phyloP scores from a whole-genome alignment of 768 basidiomycete genomes.

The Suillus discolor region DNA sequence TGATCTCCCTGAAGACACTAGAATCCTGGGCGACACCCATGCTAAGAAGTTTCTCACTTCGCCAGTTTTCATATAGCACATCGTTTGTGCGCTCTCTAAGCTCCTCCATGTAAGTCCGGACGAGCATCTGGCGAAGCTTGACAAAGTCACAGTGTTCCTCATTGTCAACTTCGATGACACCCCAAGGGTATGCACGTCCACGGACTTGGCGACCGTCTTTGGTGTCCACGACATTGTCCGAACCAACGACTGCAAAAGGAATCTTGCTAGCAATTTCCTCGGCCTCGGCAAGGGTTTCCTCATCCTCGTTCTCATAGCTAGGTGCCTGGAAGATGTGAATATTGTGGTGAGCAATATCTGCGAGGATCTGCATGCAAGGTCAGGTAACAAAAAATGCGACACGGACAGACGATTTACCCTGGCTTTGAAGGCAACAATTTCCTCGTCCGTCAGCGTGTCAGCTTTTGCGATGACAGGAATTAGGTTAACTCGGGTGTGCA shows the following conservation, averaged over 20 bases:
- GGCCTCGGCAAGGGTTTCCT: slow-evolving; percentile 95
- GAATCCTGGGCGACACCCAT: slow-evolving; percentile 99
- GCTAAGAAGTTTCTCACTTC: slow-evolving; percentile 91
- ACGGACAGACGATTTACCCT: slow-evolving; percentile 53
- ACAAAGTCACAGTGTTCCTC: slow-evolving; percentile 99
- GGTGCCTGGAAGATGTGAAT: slow-evolving; percentile 99
- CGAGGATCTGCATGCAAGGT: slow-evolving; percentile 63
- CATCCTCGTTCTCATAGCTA: slow-evolving; percentile 96
- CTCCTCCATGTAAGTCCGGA: slow-evolving; percentile 99
- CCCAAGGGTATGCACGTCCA: slow-evolving; percentile 97
- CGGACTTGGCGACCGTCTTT: slow-evolving; percentile 91
- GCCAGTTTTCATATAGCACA: slow-evolving; percentile 96
- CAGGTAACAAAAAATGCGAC: slow-evolving; percentile 2
- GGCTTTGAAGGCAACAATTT: slow-evolving; percentile 90
- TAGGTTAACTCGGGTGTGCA: slow-evolving; percentile 97
- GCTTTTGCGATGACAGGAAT: slow-evolving; percentile 99
- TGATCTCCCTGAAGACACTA: slow-evolving; percentile 98
- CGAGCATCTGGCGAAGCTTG: slow-evolving; percentile 98
- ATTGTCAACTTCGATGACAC: slow-evolving; percentile 98
- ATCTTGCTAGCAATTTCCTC: slow-evolving; percentile 99
- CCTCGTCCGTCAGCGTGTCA: slow-evolving; percentile 97
- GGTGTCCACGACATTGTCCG: slow-evolving; percentile 78
- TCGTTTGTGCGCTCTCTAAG: slow-evolving; percentile 96
- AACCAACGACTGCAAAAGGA: slow-evolving; percentile 98
- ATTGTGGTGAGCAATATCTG: slow-evolving; percentile 92